Percentiles rank a stretch among this genome's conserved stretches.
Evolutionary conservation across 116 monocot species (phyloP).

Genomic region (Zostera marina): DNA sequence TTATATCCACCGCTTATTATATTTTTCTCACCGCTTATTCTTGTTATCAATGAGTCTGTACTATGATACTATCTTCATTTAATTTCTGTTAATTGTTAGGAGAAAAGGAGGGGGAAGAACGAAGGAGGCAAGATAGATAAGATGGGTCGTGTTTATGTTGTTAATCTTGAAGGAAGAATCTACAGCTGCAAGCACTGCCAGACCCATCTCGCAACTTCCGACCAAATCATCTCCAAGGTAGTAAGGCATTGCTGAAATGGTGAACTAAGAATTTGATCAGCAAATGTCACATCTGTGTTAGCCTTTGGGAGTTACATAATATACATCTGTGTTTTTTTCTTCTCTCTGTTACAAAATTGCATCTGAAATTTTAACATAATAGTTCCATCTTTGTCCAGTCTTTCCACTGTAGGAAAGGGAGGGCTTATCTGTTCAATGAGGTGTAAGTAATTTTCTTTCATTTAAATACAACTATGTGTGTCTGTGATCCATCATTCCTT

Average conservation of each 20-base stretch:
- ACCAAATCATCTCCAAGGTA: constrained; percentile 55
- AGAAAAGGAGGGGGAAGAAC: too few species aligned
- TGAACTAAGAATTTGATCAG: neutral
- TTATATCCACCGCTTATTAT: too few species aligned
- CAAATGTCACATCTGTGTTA: neutral
- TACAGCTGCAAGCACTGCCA: constrained; percentile 75
- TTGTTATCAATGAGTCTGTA: too few species aligned
- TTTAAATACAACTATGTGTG: too few species aligned
- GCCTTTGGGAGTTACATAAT: neutral
- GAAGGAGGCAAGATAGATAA: too few species aligned
- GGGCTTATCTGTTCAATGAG: constrained; percentile 32
- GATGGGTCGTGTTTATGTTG: too few species aligned
- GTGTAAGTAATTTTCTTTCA: constrained; percentile 19
- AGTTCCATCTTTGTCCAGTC: constrained; percentile 10
- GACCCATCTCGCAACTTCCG: constrained; percentile 37
- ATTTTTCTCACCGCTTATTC: too few species aligned
- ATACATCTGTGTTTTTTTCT: too few species aligned
- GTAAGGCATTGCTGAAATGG: too few species aligned
- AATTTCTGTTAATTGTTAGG: too few species aligned
- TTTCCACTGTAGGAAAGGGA: constrained; percentile 29
- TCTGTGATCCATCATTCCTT: neutral
- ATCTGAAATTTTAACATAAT: neutral
- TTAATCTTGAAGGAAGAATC: constrained; percentile 12
- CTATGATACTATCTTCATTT: too few species aligned
- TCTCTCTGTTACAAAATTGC: too few species aligned